phyloP scores from a whole-genome alignment of 1,284 basidiomycete genomes.

The Ganoderma multipileum region DNA sequence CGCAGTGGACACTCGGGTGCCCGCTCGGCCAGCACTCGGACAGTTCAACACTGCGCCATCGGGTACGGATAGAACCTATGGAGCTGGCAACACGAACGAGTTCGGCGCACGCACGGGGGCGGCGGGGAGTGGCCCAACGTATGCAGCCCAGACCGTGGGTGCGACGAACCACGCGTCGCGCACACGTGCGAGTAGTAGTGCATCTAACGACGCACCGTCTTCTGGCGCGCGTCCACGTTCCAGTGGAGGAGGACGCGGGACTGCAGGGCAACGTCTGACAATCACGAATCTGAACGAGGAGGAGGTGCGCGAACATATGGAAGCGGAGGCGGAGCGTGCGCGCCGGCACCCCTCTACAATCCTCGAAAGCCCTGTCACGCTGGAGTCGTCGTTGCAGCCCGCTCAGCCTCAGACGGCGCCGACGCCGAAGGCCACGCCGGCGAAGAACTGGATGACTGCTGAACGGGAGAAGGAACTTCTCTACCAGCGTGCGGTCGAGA shows the following conservation, averaged over 20 bases:
- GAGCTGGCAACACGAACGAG: constrained; percentile 35
- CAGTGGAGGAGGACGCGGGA: constrained; percentile 26
- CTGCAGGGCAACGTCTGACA: constrained; percentile 31
- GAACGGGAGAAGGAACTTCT: constrained; percentile 72
- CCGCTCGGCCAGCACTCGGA: constrained; percentile 18
- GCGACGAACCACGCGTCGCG: constrained; percentile 17
- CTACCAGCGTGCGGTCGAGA: constrained; percentile 70
- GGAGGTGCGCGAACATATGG: constrained; percentile 33
- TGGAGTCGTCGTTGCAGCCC: constrained; percentile 6
- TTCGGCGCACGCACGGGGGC: constrained; percentile 37
- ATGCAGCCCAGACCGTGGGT: constrained; percentile 36
- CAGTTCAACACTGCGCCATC: constrained; percentile 43
- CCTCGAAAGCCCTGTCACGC: constrained; percentile 23
- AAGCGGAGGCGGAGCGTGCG: constrained; percentile 32
- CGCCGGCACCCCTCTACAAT: constrained; percentile 31
- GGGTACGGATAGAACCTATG: constrained; percentile 19
- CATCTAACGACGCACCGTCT: constrained; percentile 19
- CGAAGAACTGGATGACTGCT: constrained; percentile 54
- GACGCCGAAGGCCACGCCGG: constrained; percentile 7
- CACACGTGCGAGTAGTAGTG: constrained; percentile 20
- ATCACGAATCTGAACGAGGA: constrained; percentile 38
- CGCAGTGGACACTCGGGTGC: constrained; percentile 16
- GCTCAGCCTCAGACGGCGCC: neutral
- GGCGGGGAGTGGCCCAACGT: constrained; percentile 26
- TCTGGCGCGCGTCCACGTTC: constrained; percentile 31